These are phyloP conservation scores for Komagataella mondaviorum DNA, from an alignment of 805 yeast genomes.

Conservation along the genomic window DNA sequence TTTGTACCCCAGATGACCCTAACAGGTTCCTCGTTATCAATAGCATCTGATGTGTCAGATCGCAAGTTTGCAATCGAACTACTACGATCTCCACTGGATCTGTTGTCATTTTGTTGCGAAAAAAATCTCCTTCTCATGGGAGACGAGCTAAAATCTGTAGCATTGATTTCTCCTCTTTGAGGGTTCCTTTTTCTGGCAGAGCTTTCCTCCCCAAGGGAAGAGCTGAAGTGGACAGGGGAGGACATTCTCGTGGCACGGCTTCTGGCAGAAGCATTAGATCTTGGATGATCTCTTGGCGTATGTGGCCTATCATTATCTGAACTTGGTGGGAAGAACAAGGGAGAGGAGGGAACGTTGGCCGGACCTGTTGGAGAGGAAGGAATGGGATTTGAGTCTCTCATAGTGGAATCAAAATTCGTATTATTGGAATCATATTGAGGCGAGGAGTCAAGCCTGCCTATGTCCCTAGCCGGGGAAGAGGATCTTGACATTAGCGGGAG, in stretches of 20 bases:
- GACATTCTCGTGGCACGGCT: slow-evolving; percentile 20
- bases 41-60: slow-evolving; percentile 12
- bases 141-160: slow-evolving; percentile 53
- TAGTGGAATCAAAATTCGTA: background rate
- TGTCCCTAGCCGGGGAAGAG: background rate
- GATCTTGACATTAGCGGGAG: background rate
- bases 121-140: slow-evolving; percentile 54
- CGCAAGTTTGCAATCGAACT: slow-evolving; percentile 10
- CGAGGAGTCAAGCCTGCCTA: background rate
- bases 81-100: slow-evolving; percentile 11
- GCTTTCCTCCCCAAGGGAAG: slow-evolving; percentile 11
- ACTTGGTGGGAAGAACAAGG: slow-evolving; percentile 37
- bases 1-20: slow-evolving; percentile 98
- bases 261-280: slow-evolving; percentile 4
- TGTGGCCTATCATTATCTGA: slow-evolving; percentile 14
- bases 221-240: slow-evolving; percentile 37
- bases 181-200: slow-evolving; percentile 22
- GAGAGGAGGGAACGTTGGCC: slow-evolving; percentile 18
- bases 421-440: background rate
- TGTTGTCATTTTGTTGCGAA: slow-evolving; percentile 13
- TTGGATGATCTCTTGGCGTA: slow-evolving; percentile 6
- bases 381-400: background rate
- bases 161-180: slow-evolving; percentile 68
- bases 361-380: background rate
- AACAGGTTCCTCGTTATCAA: slow-evolving; percentile 52